Conservation (phyloP, 805 yeast genomes). For the Tetrapisispora fleetii region DNA sequence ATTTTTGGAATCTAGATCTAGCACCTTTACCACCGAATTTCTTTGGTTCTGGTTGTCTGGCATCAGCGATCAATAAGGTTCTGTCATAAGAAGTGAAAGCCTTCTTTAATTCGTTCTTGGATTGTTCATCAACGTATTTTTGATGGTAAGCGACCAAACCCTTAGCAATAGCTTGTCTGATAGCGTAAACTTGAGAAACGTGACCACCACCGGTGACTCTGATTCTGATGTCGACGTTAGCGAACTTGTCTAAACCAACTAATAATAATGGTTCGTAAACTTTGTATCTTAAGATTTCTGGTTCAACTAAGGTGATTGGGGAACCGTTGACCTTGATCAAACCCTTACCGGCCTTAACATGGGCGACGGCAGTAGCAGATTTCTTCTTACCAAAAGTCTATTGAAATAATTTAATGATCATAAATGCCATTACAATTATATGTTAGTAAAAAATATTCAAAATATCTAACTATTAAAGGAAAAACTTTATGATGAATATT, state of each 20-base stretch:
- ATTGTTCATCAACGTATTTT: slow-evolving; percentile 98
- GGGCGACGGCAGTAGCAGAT: slow-evolving; percentile 99
- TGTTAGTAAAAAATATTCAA: slow-evolving; percentile 7
- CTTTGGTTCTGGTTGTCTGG: slow-evolving; percentile 99
- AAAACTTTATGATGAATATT: too few species aligned
- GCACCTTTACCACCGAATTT: slow-evolving; percentile 99
- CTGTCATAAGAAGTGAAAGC: slow-evolving; percentile 96
- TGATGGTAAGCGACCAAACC: slow-evolving; percentile 99
- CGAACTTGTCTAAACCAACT: slow-evolving; percentile 98
- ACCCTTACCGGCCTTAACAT: slow-evolving; percentile 98
- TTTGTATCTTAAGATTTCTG: slow-evolving; percentile 98
- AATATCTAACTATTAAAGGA: too few species aligned
- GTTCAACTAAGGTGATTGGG: slow-evolving; percentile 98
- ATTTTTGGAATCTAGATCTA: slow-evolving; percentile 99
- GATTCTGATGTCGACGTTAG: slow-evolving; percentile 97
- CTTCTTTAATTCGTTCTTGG: slow-evolving; percentile 99
- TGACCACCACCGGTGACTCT: slow-evolving; percentile 99
- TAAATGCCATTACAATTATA: too few species aligned
- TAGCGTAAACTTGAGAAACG: slow-evolving; percentile 99
- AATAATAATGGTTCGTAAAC: slow-evolving; percentile 98
- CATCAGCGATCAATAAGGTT: slow-evolving; percentile 97
- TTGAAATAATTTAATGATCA: slow-evolving; percentile 7
- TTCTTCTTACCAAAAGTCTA: slow-evolving; percentile 99
- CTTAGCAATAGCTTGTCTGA: slow-evolving; percentile 99
- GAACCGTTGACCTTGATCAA: slow-evolving; percentile 98